A percentile compares a stretch with the other conserved stretches of the same genome.
Conservation (phyloP, 2,329 filamentous ascomycete genomes). For the Torrubiellomyces zombiae region DNA sequence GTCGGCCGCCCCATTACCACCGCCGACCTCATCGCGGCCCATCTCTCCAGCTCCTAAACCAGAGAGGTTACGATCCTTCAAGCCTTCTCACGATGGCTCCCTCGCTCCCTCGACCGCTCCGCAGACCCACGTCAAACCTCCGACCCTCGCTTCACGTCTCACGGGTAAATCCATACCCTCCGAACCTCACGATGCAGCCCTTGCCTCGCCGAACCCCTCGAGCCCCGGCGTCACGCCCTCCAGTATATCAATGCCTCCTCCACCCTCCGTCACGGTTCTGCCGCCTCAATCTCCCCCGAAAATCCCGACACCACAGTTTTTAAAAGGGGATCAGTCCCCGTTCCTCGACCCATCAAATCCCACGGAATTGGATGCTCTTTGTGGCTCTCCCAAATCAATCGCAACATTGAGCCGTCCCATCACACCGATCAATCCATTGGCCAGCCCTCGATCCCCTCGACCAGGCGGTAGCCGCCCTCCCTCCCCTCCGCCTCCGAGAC, state of each 20-base stretch:
- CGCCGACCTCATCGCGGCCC: constrained; percentile 13
- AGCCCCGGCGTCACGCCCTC: constrained; percentile 10
- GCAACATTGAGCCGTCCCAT: constrained; percentile 38
- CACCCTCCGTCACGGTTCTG: constrained; percentile 51
- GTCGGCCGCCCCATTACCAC: constrained; percentile 6
- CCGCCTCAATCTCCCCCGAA: constrained; percentile 56
- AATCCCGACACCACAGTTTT: constrained; percentile 16
- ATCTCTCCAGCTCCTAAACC: constrained; percentile 26
- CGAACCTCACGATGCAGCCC: constrained; percentile 9
- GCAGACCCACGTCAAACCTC: constrained; percentile 6
- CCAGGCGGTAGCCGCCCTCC: constrained; percentile 33
- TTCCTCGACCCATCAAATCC: constrained; percentile 31
- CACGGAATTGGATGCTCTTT: constrained; percentile 23
- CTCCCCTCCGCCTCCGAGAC: constrained; percentile 45
- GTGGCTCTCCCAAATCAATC: constrained; percentile 26
- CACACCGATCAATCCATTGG: constrained; percentile 28
- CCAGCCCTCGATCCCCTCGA: constrained; percentile 25
- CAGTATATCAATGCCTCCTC: constrained; percentile 25
- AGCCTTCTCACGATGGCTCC: constrained; percentile 18
- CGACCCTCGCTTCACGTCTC: too few species aligned
- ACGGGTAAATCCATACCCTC: too few species aligned
- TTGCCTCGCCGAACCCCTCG: constrained; percentile 9
- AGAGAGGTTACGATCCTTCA: constrained; percentile 23
- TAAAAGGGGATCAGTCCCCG: constrained; percentile 23
- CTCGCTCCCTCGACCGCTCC: constrained; percentile 1